Percentiles rank a stretch among this genome's conserved stretches.
These are phyloP conservation scores for Acephala macrosclerotiorum DNA, from an alignment of 2,329 filamentous ascomycete genomes.

Conservation along the genomic window DNA sequence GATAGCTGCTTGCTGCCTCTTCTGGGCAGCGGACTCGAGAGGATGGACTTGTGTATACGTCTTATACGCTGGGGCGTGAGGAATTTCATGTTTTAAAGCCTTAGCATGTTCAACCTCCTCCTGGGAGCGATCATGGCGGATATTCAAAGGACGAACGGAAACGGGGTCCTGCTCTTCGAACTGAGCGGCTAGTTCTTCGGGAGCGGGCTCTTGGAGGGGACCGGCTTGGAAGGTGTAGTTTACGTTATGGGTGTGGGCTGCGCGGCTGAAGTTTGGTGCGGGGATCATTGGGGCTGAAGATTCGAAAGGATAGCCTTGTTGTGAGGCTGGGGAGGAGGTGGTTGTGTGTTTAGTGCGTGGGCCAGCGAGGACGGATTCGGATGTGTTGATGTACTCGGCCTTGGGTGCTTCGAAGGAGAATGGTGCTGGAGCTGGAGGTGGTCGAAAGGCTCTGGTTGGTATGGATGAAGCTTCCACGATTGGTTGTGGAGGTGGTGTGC, in stretches of 20 bases:
- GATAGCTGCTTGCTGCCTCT: not conserved
- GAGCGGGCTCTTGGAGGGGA: not conserved
- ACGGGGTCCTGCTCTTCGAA: not conserved
- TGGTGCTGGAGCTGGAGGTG: not conserved
- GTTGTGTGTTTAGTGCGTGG: not conserved
- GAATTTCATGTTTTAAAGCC: not conserved
- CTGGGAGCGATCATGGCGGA: not conserved
- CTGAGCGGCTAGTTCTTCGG: not conserved
- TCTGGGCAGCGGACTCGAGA: not conserved
- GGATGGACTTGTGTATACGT: not conserved
- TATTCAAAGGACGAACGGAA: not conserved
- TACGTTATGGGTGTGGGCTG: not conserved
- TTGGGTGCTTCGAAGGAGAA: not conserved
- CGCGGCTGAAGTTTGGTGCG: slow-evolving; percentile 6
- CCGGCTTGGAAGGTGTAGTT: not conserved
- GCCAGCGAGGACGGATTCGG: not conserved
- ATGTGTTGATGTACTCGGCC: not conserved
- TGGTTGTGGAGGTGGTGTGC: not conserved
- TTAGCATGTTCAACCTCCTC: not conserved
- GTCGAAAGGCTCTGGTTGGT: not conserved
- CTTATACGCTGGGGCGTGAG: not conserved
- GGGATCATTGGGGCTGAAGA: not conserved
- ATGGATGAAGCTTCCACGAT: not conserved
- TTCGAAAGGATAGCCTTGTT: not conserved
- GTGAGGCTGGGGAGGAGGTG: not conserved